Conservation (phyloP, 345 rosid species). For the Raphanus raphanistrum region DNA sequence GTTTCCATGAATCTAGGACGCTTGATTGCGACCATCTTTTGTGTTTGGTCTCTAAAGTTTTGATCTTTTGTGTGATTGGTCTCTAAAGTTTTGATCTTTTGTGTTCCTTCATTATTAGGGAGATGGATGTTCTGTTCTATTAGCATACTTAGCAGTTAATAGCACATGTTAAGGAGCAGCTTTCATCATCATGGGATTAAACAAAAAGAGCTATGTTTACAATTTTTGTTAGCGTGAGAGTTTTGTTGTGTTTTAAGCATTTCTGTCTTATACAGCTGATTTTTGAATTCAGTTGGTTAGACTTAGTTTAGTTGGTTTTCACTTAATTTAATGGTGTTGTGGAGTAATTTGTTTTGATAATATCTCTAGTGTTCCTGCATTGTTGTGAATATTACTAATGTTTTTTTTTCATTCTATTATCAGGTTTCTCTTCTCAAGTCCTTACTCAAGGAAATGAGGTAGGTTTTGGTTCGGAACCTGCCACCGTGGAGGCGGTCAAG, state of each 20-base stretch:
- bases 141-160: background rate
- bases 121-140: background rate
- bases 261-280: background rate
- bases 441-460: slow-evolving; percentile 50
- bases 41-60: background rate
- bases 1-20: slow-evolving; percentile 9
- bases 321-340: background rate
- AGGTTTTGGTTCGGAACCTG: slow-evolving; percentile 42
- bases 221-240: background rate
- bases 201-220: background rate
- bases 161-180: background rate
- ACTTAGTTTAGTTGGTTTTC: background rate
- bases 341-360: too few species aligned
- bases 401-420: slow-evolving; percentile 11
- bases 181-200: too few species aligned
- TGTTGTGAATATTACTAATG: background rate
- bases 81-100: background rate
- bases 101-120: background rate
- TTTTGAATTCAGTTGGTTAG: background rate
- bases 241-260: background rate
- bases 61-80: background rate
- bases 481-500: slow-evolving; percentile 75
- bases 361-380: too few species aligned
- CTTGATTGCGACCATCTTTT: background rate
- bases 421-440: slow-evolving; percentile 64